phyloP scores from a whole-genome alignment of 78 protist species.

The Pelomyxa schiedti region DNA sequence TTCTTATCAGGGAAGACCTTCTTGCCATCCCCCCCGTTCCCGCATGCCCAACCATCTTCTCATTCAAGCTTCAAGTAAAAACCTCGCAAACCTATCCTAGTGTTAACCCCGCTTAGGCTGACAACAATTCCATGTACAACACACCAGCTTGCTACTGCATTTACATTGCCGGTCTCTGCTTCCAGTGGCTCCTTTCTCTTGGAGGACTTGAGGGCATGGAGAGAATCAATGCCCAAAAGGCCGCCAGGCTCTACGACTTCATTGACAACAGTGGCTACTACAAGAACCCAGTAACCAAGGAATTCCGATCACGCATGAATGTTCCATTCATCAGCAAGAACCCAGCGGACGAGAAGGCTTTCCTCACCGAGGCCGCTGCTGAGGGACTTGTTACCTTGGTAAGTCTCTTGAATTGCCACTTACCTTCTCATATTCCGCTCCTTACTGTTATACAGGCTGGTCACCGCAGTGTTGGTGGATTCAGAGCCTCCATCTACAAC shows the following conservation, averaged over 20 bases:
- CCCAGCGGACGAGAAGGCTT: slow-evolving; percentile 36
- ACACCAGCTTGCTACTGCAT: slow-evolving; percentile 57
- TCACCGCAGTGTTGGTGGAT: slow-evolving; percentile 84
- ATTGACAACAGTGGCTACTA: slow-evolving; percentile 58
- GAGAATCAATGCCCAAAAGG: slow-evolving; percentile 5
- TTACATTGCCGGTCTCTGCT: slow-evolving; percentile 72
- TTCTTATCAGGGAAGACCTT: slow-evolving; percentile 62
- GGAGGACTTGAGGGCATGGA: slow-evolving; percentile 77
- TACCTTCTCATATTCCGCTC: not conserved
- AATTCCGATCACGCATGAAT: slow-evolving; percentile 78
- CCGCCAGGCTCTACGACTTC: slow-evolving; percentile 42
- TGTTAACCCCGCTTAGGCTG: slow-evolving; percentile 5
- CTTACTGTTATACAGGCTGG: slow-evolving; percentile 43
- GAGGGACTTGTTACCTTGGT: slow-evolving; percentile 21
- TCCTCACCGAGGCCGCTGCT: slow-evolving; percentile 52
- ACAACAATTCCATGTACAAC: slow-evolving; percentile 40
- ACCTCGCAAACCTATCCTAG: not conserved
- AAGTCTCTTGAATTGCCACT: not conserved
- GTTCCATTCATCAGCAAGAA: slow-evolving; percentile 43
- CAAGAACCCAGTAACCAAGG: slow-evolving; percentile 21
- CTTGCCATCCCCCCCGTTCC: slow-evolving; percentile 21
- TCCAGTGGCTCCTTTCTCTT: slow-evolving; percentile 56
- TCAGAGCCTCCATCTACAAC: slow-evolving; percentile 85
- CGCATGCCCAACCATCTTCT: slow-evolving; percentile 28
- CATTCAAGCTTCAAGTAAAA: slow-evolving; percentile 19